Evolutionary conservation across 805 yeast species (phyloP), one percentile per base, ranked within the genome.

Genomic region (Blastobotrys mokoenaii): DNA sequence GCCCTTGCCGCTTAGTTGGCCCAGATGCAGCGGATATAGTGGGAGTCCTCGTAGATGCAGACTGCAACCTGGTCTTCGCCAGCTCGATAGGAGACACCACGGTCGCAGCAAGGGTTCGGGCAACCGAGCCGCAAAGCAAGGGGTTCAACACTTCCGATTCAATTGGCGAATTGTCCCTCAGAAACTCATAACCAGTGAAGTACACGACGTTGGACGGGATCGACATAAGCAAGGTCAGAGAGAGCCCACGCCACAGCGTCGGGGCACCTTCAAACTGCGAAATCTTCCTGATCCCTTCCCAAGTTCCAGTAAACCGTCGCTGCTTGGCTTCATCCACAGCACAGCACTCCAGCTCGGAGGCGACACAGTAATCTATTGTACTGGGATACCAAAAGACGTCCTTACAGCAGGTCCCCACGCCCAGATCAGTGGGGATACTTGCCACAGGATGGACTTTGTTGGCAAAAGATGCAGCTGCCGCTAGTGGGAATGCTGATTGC

Each of bases 161-260:
- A 17, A 84, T 55, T 0, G 87, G 81, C 0, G 90, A 80, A n/a
- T 70, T 64, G 56, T 86, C 96, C 53, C 95, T 68, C 40, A 90
- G 67, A 49, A 82, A 76, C 55, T 93, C 98, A 61, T 93, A 93
- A 0, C 97, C 96, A 1, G 94, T 84, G 66, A 87, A 93, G 62
- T 93, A 93, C 4, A 93, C 89, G 49, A 93, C 84, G 55, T 90
- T 93, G 0, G 96, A 76, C 1, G 98, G 98, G 1, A 89, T 73
- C 0, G 96, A 86, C 95, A 93, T 93, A 12, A 59, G 38, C 15
- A 93, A 65, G 0, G 95, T 86, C 27, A 90, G 61, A 0, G 90
- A 76, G 7, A 93, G 71, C 0, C 98, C 98, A 44, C 97, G 70
- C 90, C 96, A 93, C 14, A 93, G 68, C 0, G 96, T 81, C 1